Base-by-base conservation (phyloP, 2,329 filamentous ascomycete species). In the Xylariomycetidae sp. region DNA sequence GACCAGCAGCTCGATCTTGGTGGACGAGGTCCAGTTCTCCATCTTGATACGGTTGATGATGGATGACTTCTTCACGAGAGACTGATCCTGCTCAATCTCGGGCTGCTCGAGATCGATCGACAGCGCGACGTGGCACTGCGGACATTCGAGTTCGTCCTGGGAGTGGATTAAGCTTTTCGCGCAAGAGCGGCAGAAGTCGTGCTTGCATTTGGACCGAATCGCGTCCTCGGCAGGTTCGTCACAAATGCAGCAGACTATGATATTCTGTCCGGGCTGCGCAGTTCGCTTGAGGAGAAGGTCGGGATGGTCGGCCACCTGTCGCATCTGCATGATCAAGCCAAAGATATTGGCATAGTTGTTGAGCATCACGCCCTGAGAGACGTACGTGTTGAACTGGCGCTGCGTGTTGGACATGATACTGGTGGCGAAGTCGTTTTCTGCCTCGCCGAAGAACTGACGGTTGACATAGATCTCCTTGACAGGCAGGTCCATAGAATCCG, bases 281-380 rank as follows among this genome's bases (percentile, higher is more conserved):
- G 90, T 77, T 63, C 92, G 95, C 65, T 90, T 93, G 41, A 96
- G 63, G 30, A 98, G 84, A 22, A 98, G 63, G 61, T 98, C 92
- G 0, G 92, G 92, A 55, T 98, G 92, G 47, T 98, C 92, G 6
- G 92, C 88, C 17, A 95, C 86, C 64, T 98, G 92, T 35, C 92
- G 83, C 90, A 98, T 96, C 60, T 95, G 89, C 87, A 96, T 96
- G 54, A 98, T 95, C 35, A 98, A 73, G 54, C 89, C 90, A 52
- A 98, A 98, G 45, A 98, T 96, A 58, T 98, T 98, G 65, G 92
- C 92, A 49, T 96, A 96, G 56, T 95, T 95, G 68, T 96, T 88
- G 40, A 98, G 74, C 60, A 98, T 78, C 14, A 96, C 90, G 65
- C 88, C 89, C 43, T 88, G 85, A 13, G 87, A 83, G 23, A 96